A percentile compares a stretch with the other conserved stretches of the same genome.
These are phyloP conservation scores for Colletotrichum tabaci DNA, from an alignment of 2,329 filamentous ascomycete species.

Conservation along the genomic window DNA sequence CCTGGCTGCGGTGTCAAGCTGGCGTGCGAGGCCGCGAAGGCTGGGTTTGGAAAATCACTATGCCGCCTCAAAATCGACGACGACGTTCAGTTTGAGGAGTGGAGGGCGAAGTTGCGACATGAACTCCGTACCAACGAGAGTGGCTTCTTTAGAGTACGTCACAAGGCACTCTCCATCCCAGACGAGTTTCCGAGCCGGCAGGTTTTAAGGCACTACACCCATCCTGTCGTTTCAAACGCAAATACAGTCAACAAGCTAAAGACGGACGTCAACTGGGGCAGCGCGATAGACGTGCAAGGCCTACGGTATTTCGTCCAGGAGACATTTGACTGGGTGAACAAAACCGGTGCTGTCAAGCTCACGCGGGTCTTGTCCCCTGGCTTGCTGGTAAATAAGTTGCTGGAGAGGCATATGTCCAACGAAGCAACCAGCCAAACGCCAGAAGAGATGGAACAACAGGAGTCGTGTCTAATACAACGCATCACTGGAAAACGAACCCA, in stretches of 20 bases:
- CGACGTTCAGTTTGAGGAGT: constrained; percentile 71
- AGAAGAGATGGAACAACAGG: constrained; percentile 56
- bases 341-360: constrained; percentile 86
- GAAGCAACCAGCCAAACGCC: constrained; percentile 38
- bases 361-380: constrained; percentile 84
- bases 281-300: constrained; percentile 73
- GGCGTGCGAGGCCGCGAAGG: constrained; percentile 90
- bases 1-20: constrained; percentile 89
- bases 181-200: constrained; percentile 85
- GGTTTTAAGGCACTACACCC: constrained; percentile 88
- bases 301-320: constrained; percentile 83
- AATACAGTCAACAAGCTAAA: constrained; percentile 70
- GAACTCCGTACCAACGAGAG: constrained; percentile 89
- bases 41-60: constrained; percentile 85
- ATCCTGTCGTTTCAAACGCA: constrained; percentile 82
- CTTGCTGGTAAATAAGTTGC: constrained; percentile 75
- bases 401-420: constrained; percentile 53
- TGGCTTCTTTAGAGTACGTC: constrained; percentile 82
- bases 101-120: constrained; percentile 80
- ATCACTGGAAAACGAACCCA: constrained; percentile 80
- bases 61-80: constrained; percentile 76
- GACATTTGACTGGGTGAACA: constrained; percentile 88
- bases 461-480: constrained; percentile 71
- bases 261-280: constrained; percentile 71
- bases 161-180: constrained; percentile 82